phyloP scores from a whole-genome alignment of 495 filamentous ascomycete genomes.

The Cercophora sp. region DNA sequence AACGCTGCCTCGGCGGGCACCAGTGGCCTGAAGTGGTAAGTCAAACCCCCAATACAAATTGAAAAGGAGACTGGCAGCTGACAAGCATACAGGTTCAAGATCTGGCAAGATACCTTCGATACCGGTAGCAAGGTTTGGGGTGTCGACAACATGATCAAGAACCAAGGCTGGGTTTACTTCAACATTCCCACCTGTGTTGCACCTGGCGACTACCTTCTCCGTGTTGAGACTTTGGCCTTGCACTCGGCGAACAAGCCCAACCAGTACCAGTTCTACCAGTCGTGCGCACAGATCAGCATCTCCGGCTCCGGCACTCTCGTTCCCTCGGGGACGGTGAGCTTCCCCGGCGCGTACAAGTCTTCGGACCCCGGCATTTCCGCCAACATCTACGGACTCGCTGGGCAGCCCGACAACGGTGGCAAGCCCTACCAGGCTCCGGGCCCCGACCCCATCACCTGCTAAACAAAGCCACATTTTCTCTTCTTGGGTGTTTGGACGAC shows the following conservation, averaged over 20 bases:
- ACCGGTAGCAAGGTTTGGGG: conserved; percentile 46
- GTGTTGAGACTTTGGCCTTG: conserved; percentile 51
- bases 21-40: conserved; percentile 39
- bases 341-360: conserved; percentile 52
- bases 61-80: too few species aligned
- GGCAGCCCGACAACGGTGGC: conserved; percentile 44
- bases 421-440: conserved; percentile 44
- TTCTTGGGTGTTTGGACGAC: too few species aligned
- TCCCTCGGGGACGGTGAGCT: conserved; percentile 46
- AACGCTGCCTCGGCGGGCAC: conserved; percentile 42
- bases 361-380: conserved; percentile 50
- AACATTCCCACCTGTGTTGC: conserved; percentile 46
- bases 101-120: conserved; percentile 48
- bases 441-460: conserved; percentile 42
- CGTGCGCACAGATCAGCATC: conserved; percentile 56
- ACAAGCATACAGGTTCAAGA: conserved; percentile 46
- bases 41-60: too few species aligned
- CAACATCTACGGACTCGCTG: conserved; percentile 50
- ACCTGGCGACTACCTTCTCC: conserved; percentile 51
- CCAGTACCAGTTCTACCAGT: conserved; percentile 54
- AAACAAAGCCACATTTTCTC: neutral
- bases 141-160: conserved; percentile 49
- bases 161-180: conserved; percentile 46
- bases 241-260: conserved; percentile 41
- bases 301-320: conserved; percentile 41